Evolutionary conservation across 441 rosid genomes (phyloP).

Genomic region (Adansonia rubrostipa): DNA sequence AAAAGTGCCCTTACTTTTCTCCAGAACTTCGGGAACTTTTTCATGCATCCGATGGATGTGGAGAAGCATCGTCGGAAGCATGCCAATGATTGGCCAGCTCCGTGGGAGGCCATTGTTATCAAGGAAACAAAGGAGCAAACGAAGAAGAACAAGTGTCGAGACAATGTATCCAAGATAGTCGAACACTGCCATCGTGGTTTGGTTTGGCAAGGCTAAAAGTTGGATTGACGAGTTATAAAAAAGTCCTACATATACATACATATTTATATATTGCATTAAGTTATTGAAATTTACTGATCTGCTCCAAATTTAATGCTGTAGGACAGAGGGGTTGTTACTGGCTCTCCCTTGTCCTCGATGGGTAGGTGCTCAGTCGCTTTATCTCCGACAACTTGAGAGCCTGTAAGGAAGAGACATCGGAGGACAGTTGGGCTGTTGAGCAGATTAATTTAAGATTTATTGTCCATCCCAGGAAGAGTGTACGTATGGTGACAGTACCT

Average conservation of each 20-base stretch:
- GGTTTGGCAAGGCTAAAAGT: not conserved
- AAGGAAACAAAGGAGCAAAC: not conserved
- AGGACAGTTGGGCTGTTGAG: no score
- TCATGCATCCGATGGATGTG: conserved; percentile 43
- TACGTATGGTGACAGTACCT: no score
- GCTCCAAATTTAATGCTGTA: no score
- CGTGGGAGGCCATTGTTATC: not conserved
- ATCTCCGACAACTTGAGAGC: no score
- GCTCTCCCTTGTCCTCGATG: no score
- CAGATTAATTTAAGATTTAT: no score
- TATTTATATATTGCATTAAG: no score
- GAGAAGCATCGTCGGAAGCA: conserved; percentile 42
- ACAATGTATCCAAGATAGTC: not conserved
- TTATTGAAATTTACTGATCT: no score
- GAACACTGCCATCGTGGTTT: not conserved
- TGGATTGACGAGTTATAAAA: not conserved
- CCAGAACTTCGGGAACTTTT: conserved; percentile 33
- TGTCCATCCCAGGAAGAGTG: no score
- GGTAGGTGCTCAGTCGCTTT: no score
- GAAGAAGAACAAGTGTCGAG: not conserved
- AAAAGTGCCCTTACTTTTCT: conserved; percentile 26
- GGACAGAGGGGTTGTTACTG: no score
- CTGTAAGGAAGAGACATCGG: no score
- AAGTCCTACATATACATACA: not conserved
- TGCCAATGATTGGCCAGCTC: conserved; percentile 51